Evolutionary conservation across 257 asterid species (phyloP).

Genomic region (Misopates orontium): DNA sequence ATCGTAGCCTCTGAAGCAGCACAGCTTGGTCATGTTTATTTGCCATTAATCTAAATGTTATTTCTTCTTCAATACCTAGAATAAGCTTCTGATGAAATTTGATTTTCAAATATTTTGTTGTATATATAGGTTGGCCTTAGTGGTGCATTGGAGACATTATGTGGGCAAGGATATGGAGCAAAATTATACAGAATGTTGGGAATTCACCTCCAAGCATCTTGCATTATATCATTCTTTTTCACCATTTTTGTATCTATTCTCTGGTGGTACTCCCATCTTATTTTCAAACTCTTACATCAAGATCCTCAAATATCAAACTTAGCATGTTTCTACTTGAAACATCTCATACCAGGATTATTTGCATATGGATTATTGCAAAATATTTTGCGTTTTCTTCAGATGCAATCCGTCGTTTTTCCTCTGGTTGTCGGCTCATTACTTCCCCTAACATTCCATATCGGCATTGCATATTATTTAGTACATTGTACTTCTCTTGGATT

Average conservation of each 20-base stretch:
- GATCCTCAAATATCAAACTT: slow-evolving; percentile 40
- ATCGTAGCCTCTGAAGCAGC: too few species aligned
- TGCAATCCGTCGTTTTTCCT: slow-evolving; percentile 41
- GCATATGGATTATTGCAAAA: slow-evolving; percentile 46
- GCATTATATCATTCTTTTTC: slow-evolving; percentile 39
- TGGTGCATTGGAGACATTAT: slow-evolving; percentile 58
- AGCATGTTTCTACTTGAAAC: slow-evolving; percentile 42
- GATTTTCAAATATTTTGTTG: not conserved
- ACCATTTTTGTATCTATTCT: slow-evolving; percentile 28
- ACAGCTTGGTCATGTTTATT: too few species aligned
- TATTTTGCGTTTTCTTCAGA: slow-evolving; percentile 48
- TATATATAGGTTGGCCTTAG: slow-evolving; percentile 46
- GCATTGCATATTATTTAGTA: slow-evolving; percentile 23
- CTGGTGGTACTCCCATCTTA: slow-evolving; percentile 42
- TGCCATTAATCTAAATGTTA: too few species aligned
- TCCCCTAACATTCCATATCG: slow-evolving; percentile 24
- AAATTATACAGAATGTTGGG: slow-evolving; percentile 39
- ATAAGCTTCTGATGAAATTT: too few species aligned
- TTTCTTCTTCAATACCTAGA: too few species aligned
- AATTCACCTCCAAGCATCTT: slow-evolving; percentile 46
- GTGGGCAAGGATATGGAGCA: slow-evolving; percentile 63
- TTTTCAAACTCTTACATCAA: slow-evolving; percentile 42
- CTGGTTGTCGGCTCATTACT: slow-evolving; percentile 36
- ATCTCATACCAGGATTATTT: slow-evolving; percentile 47
- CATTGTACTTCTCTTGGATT: slow-evolving; percentile 21